A percentile compares a stretch with the other conserved stretches of the same genome.
Evolutionary conservation across 345 rosid species (phyloP).

Genomic region (Eucalyptus pauciflora): DNA sequence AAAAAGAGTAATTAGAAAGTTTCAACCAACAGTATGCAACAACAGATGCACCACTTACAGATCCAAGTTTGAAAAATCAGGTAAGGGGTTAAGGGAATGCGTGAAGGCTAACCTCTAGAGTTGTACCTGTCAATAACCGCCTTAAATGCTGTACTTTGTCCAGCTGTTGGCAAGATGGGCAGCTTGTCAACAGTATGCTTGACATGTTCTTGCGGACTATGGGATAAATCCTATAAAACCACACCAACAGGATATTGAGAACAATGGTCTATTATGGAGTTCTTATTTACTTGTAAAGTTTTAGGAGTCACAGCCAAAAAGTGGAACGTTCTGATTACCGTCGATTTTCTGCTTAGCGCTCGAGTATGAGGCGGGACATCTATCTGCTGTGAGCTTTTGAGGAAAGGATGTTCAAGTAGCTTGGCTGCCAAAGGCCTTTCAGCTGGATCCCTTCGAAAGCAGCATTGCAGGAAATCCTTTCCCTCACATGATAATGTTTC

Average conservation of each 20-base stretch:
- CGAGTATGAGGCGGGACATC: conserved; percentile 22
- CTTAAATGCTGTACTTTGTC: not conserved
- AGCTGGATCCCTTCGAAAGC: conserved; percentile 88
- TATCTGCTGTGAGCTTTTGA: conserved; percentile 27
- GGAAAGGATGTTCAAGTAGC: conserved; percentile 72
- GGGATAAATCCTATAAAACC: not conserved
- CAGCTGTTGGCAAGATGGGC: not conserved
- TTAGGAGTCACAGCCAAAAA: not conserved
- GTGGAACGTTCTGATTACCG: conserved; percentile 18
- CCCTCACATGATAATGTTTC: conserved; percentile 74
- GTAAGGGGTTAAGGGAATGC: not conserved
- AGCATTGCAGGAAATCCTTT: conserved; percentile 68
- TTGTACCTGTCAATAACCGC: not conserved
- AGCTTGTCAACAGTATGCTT: not conserved
- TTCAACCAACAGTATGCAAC: conserved; percentile 14
- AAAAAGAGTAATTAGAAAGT: conserved; percentile 39
- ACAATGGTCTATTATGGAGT: not conserved
- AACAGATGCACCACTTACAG: not conserved
- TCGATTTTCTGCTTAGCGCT: conserved; percentile 26
- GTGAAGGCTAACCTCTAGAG: not conserved
- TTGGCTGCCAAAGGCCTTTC: conserved; percentile 64
- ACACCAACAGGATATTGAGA: not conserved
- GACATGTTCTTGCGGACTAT: not conserved
- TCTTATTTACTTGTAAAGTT: not conserved
- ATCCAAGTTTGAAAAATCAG: not conserved